Conservation (phyloP, 2,329 filamentous ascomycete species). For the Mollisia scopiformis region DNA sequence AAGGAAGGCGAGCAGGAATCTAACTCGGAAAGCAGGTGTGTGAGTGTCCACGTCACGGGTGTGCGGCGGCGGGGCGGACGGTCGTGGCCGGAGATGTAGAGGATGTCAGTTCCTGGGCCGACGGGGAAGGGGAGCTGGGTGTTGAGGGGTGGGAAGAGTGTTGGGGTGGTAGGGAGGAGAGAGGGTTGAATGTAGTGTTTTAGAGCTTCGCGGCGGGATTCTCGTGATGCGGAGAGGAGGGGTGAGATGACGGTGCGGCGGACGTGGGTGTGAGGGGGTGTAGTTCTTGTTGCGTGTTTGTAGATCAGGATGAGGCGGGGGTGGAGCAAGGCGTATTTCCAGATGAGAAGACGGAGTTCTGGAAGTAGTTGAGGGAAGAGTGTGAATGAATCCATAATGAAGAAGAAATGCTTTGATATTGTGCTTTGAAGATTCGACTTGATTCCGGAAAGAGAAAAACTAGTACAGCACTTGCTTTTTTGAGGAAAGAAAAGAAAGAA, state of each 20-base stretch:
- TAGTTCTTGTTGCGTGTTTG: conserved; percentile 5
- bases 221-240: conserved; percentile 11
- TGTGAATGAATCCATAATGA: conserved; percentile 3
- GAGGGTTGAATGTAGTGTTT: conserved; percentile 4
- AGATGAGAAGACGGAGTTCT: conserved; percentile 11
- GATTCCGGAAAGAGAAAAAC: background rate
- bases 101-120: conserved; percentile 16
- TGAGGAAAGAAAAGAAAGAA: background rate
- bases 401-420: background rate
- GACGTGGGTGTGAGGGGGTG: background rate
- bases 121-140: background rate
- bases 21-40: conserved; percentile 4
- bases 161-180: background rate
- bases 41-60: conserved; percentile 11
- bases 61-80: background rate
- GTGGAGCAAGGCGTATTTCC: conserved; percentile 10
- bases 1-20: background rate
- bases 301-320: conserved; percentile 15
- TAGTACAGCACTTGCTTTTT: background rate
- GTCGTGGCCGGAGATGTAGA: conserved; percentile 16
- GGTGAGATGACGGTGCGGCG: conserved; percentile 1
- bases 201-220: conserved; percentile 15
- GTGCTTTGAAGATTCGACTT: background rate
- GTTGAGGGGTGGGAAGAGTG: background rate
- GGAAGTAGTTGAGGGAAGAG: conserved; percentile 15